Evolutionary conservation across 2,329 filamentous ascomycete species (phyloP), one percentile per base, ranked within the genome.

Genomic region (Endocalyx cinctus): DNA sequence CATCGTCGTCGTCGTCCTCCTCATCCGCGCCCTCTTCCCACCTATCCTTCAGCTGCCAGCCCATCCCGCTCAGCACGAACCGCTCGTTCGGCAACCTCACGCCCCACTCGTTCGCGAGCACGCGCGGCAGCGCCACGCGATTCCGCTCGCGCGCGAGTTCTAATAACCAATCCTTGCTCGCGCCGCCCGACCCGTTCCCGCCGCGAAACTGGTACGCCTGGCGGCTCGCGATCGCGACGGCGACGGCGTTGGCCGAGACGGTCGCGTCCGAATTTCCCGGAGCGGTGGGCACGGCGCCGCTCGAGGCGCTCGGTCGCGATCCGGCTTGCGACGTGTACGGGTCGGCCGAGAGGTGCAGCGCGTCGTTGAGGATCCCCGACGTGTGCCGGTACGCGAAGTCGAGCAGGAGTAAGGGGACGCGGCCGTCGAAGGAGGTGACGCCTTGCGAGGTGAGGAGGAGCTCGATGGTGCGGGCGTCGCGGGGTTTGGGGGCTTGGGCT

Each of bases 351-450:
- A 86, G 73, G 51, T 84, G 80, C 12, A 86, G 62, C 6, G 79
- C 81, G 62, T 88, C 84, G 45, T 68, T 77, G 14, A 89, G 76
- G 22, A 89, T 70, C 37, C 76, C 73, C 2, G 78, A 79, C 8
- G 82, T 86, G 69, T 88, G 85, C 23, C 86, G 79, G 71, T 92
- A 92, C 30, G 86, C 84, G 55, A 90, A 90, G 65, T 92, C 86
- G 57, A 92, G 79, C 30, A 92, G 79, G 38, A 89, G 79, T 1
- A 90, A 74, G 1, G 86, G 86, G 2, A 92, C 85, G 51, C 86
- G 84, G 58, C 84, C 77, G 58, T 90, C 85, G 69, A 87, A 92
- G 25, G 81, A 72, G 5, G 82, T 80, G 8, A 90, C 84, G 52
- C 85, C 85, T 50, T 88, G 82, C 6, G 82, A 83, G 14, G 81